Evolutionary conservation across 2,329 filamentous ascomycete species (phyloP).

Genomic region (Aureobasidium leucospermi): DNA sequence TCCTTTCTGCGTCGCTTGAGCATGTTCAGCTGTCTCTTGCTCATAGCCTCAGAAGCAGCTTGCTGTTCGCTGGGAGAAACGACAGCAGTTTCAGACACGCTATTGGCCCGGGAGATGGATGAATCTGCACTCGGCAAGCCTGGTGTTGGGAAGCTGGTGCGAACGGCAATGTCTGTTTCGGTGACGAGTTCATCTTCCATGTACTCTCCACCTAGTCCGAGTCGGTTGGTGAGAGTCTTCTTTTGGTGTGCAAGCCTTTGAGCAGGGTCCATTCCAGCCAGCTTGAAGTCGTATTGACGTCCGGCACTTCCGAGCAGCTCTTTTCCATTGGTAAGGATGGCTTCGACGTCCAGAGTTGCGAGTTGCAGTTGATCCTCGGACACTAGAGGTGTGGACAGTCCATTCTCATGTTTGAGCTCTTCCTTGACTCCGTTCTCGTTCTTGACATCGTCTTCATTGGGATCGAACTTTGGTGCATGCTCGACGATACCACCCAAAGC

Average conservation of each 20-base stretch:
- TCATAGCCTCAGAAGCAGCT: conserved; percentile 64
- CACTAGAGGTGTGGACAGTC: conserved; percentile 21
- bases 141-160: conserved; percentile 37
- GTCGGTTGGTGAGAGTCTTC: conserved; percentile 71
- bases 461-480: conserved; percentile 80
- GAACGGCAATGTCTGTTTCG: conserved; percentile 51
- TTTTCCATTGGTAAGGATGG: conserved; percentile 76
- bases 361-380: conserved; percentile 62
- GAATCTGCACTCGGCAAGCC: conserved; percentile 29
- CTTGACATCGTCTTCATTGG: conserved; percentile 64
- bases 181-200: conserved; percentile 77
- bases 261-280: conserved; percentile 74
- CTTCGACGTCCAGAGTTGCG: conserved; percentile 66
- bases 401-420: conserved; percentile 51
- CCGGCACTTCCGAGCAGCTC: conserved; percentile 75
- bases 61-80: conserved; percentile 33
- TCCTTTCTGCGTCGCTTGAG: conserved; percentile 90
- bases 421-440: conserved; percentile 35
- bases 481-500: conserved; percentile 91
- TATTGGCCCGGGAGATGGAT: conserved; percentile 35
- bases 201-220: conserved; percentile 78
- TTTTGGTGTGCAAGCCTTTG: conserved; percentile 80
- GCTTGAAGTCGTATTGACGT: conserved; percentile 72
- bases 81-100: conserved; percentile 32
- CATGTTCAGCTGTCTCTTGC: conserved; percentile 88